phyloP scores from a whole-genome alignment of 352 stramenopile genomes.

The Globisporangium camurandrum region DNA sequence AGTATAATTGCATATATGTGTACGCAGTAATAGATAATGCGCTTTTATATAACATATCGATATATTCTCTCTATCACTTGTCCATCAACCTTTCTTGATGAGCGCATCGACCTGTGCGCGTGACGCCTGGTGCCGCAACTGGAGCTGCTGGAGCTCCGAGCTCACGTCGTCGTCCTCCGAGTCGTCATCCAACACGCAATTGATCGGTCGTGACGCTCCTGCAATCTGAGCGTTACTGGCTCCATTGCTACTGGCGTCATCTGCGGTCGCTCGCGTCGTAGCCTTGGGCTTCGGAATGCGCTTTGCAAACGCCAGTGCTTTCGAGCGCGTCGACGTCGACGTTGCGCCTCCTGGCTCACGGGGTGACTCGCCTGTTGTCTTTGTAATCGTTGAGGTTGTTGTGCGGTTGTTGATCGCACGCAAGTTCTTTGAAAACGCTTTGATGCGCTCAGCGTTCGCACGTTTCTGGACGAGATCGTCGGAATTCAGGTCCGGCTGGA shows the following conservation, averaged over 20 bases:
- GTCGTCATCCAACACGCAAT: conserved; percentile 48
- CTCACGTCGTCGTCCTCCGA: conserved; percentile 52
- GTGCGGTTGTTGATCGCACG: conserved; percentile 64
- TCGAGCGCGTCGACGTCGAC: conserved; percentile 48
- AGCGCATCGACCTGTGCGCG: conserved; percentile 67
- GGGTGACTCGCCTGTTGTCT: conserved; percentile 1
- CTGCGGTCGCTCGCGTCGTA: conserved; percentile 17
- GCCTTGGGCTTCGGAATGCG: conserved; percentile 64
- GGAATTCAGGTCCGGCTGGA: conserved; percentile 80
- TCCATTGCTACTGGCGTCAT: conserved; percentile 9
- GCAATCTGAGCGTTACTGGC: conserved; percentile 14
- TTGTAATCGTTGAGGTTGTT: conserved; percentile 28
- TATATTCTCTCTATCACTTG: neutral
- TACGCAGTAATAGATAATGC: too few relatives aligned
- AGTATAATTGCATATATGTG: too few relatives aligned
- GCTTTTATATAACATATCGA: too few relatives aligned
- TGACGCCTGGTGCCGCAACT: conserved; percentile 64
- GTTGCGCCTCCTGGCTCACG: conserved; percentile 17
- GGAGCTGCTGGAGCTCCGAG: conserved; percentile 57
- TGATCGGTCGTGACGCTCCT: conserved; percentile 24
- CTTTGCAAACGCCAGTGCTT: conserved; percentile 73
- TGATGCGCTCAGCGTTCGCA: conserved; percentile 69
- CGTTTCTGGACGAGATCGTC: conserved; percentile 76
- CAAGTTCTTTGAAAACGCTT: conserved; percentile 78
- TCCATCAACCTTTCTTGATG: conserved; percentile 24